Percentiles rank a stretch among this genome's conserved stretches.
Conservation (phyloP, 148 eudicot species). For the Persicaria maculosa region DNA sequence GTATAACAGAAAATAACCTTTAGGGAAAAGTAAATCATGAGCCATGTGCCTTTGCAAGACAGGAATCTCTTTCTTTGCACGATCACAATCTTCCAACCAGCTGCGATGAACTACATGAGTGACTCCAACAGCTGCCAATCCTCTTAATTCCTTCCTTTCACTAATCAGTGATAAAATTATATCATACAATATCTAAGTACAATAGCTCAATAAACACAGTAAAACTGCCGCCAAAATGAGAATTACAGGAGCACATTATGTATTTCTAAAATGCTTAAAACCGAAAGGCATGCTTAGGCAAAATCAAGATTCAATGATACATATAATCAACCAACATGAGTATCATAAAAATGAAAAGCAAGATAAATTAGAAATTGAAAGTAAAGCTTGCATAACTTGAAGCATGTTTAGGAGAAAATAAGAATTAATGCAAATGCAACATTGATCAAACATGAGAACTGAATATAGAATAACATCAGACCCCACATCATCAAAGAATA, state of each 20-base stretch:
- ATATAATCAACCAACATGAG: neutral
- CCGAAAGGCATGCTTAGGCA: neutral
- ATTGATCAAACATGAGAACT: neutral
- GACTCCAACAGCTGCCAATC: conserved; percentile 82
- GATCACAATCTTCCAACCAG: no score
- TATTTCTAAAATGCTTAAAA: neutral
- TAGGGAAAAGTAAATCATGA: conserved; percentile 69
- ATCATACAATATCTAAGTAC: neutral
- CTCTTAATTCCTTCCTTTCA: conserved; percentile 73
- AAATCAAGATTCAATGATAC: neutral
- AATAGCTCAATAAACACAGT: conserved; percentile 3
- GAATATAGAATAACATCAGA: neutral
- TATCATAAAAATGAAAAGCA: neutral
- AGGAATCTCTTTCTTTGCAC: conserved; percentile 72
- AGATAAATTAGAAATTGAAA: neutral
- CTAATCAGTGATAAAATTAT: conserved; percentile 32
- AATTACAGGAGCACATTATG: neutral
- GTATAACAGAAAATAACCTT: conserved; percentile 37
- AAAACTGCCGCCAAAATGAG: neutral
- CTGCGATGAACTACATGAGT: conserved; percentile 48
- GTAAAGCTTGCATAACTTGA: conserved; percentile 41
- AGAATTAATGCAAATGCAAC: conserved; percentile 53
- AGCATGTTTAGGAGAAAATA: conserved; percentile 84
- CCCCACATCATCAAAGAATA: no score
- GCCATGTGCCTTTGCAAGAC: conserved; percentile 78